phyloP scores from a whole-genome alignment of 2,329 filamentous ascomycete genomes.

The Ophiostoma sp. region DNA sequence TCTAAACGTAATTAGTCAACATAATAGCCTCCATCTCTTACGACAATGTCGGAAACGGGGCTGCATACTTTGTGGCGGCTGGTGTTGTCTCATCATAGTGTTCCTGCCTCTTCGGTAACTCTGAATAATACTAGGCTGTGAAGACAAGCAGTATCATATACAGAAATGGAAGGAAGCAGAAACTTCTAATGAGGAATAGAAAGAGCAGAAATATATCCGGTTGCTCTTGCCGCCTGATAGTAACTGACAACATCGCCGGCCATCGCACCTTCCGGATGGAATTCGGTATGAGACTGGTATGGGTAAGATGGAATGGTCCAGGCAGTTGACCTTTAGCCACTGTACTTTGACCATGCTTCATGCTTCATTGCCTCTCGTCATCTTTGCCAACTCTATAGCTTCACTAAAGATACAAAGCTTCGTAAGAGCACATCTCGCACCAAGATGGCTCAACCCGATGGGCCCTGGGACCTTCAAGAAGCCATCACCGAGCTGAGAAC shows the following conservation, averaged over 20 bases:
- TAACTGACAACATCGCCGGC: background rate
- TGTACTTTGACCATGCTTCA: background rate
- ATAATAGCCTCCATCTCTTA: background rate
- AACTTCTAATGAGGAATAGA: background rate
- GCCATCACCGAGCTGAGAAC: slow-evolving; percentile 25
- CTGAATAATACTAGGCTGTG: background rate
- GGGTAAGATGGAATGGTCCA: background rate
- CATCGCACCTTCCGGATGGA: slow-evolving; percentile 1
- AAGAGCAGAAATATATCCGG: background rate
- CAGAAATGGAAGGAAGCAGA: background rate
- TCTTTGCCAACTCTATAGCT: background rate
- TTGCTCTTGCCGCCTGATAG: background rate
- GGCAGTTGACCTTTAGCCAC: background rate
- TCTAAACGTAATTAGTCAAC: background rate
- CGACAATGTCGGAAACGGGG: background rate
- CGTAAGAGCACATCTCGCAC: background rate
- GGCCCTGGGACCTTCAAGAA: slow-evolving; percentile 26
- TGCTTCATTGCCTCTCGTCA: background rate
- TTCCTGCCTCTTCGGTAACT: background rate
- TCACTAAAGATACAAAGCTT: background rate
- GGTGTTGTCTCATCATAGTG: background rate
- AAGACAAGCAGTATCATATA: background rate
- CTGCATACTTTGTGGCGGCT: background rate
- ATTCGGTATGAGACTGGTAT: background rate
- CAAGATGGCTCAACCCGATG: slow-evolving; percentile 8